A percentile compares a stretch with the other conserved stretches of the same genome.
These are phyloP conservation scores for Lipomyces chichibuensis DNA, from an alignment of 805 yeast species.

Conservation along the genomic window DNA sequence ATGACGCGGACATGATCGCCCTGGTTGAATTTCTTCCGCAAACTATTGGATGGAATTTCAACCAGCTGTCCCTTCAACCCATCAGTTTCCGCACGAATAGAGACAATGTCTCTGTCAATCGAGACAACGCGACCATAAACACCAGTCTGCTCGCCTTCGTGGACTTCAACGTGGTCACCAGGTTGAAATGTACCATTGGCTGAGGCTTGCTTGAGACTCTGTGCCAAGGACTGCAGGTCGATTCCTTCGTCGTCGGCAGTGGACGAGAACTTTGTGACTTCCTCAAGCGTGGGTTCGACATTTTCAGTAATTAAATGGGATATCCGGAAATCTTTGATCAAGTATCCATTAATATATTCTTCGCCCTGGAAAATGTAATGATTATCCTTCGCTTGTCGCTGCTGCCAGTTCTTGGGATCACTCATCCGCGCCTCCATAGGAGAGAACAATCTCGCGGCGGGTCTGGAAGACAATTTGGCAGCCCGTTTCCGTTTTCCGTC, in stretches of 20 bases:
- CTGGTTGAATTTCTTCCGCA: constrained; percentile 80
- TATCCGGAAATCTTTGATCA: constrained; percentile 82
- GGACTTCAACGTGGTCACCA: constrained; percentile 90
- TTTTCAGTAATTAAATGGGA: constrained; percentile 75
- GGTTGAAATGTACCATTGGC: constrained; percentile 73
- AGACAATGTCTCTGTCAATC: constrained; percentile 65
- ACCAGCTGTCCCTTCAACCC: constrained; percentile 60
- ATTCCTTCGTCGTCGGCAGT: constrained; percentile 76
- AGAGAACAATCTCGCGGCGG: constrained; percentile 82
- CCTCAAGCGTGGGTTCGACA: constrained; percentile 86
- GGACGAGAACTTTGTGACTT: constrained; percentile 71
- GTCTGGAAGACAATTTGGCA: constrained; percentile 66
- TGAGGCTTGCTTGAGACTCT: constrained; percentile 69
- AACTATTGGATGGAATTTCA: constrained; percentile 78
- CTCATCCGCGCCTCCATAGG: constrained; percentile 86
- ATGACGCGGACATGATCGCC: constrained; percentile 96
- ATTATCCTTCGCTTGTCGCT: constrained; percentile 56
- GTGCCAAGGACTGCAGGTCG: constrained; percentile 83
- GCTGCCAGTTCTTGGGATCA: constrained; percentile 68
- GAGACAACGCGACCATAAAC: constrained; percentile 77
- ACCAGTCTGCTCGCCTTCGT: constrained; percentile 91
- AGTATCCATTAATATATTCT: constrained; percentile 85
- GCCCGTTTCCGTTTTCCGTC: constrained; percentile 58
- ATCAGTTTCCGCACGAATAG: constrained; percentile 50
- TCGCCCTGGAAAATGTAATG: constrained; percentile 78